Evolutionary conservation across 306 rosid species (phyloP), one percentile per base, ranked within the genome.

Genomic region (Dalbergia cochinchinensis): DNA sequence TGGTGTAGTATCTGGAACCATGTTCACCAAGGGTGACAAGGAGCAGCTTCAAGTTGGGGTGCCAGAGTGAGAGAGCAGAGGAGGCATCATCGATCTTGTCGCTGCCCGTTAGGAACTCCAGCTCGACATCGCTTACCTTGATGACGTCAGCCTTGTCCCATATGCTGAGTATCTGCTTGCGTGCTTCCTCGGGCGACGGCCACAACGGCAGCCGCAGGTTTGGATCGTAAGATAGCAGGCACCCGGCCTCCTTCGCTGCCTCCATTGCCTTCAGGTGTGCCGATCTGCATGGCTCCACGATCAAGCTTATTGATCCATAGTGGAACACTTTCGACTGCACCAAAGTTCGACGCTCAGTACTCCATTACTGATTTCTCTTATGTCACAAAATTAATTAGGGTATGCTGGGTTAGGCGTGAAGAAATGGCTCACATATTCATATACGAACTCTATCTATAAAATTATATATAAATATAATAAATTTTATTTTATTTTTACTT

Each of bases 211-310:
- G 68, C 67, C 98, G 39, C 7, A 95, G 86, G 87, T 95, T 95
- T 0, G 99, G 99, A 19, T 95, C 98, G 41, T 95, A 95, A 4
- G 98, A 95, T 35, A 95, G 97, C 3, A 93, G 67, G 13, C 90
- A 90, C 61, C 99, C 99, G 5, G 97, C 99, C 5, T 95, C 97
- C 80, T 84, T 95, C 0, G 99, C 98, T 51, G 82, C 92, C 73
- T 95, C 85, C 94, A 95, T 90, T 15, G 99, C 99, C 86, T 86
- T 93, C 22, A 95, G 16, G 84, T 95, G 99, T 8, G 99, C 98
- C 4, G 99, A 91, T 83, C 99, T 88, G 87, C 98, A 92, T 61
- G 99, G 98, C 90, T 95, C 99, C 86, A 91, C 99, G 41, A 95
- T 95, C 97, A 95, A 88, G 81, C 98, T 92, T 65, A 95, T 93